A percentile compares a stretch with the other conserved stretches of the same genome.
Conservation (phyloP, 2,329 filamentous ascomycete species). For the Hypoxylon sp. region DNA sequence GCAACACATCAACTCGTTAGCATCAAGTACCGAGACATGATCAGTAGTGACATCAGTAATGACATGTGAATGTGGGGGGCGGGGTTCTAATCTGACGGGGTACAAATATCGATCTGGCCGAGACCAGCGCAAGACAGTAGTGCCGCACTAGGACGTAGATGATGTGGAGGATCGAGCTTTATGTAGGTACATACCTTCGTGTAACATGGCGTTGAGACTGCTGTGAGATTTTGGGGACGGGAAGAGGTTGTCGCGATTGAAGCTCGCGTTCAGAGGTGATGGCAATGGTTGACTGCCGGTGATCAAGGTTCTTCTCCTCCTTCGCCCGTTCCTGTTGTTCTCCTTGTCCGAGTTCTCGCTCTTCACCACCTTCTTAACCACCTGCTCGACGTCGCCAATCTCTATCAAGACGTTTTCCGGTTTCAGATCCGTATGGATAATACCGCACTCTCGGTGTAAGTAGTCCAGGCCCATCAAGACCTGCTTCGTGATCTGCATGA, state of each 20-base stretch:
- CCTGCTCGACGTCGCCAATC: conserved; percentile 98
- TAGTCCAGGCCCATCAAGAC: conserved; percentile 96
- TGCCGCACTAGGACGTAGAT: conserved; percentile 2
- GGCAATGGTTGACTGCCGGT: conserved; percentile 97
- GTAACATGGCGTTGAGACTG: conserved; percentile 87
- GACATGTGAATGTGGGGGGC: conserved; percentile 10
- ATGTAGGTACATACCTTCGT: conserved; percentile 73
- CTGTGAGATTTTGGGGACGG: conserved; percentile 74
- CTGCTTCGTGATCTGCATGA: conserved; percentile 99
- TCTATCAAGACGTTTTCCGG: conserved; percentile 99
- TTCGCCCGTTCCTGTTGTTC: conserved; percentile 90
- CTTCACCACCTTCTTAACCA: conserved; percentile 96
- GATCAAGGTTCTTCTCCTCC: conserved; percentile 92
- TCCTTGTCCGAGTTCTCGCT: conserved; percentile 82
- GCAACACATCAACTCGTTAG: conserved; percentile 44
- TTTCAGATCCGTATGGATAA: conserved; percentile 98
- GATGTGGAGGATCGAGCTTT: conserved; percentile 12
- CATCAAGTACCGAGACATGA: conserved; percentile 21
- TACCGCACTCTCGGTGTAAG: conserved; percentile 96
- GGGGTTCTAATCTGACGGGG: conserved; percentile 1
- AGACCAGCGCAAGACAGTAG: conserved; percentile 7
- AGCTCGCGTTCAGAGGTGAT: conserved; percentile 92
- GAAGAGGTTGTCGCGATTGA: conserved; percentile 83
- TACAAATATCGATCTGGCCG: background rate
- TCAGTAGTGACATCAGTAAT: background rate